A percentile compares a stretch with the other conserved stretches of the same genome.
phyloP scores from a whole-genome alignment of 805 yeast species.

The Ogataea trehaloabstinens region DNA sequence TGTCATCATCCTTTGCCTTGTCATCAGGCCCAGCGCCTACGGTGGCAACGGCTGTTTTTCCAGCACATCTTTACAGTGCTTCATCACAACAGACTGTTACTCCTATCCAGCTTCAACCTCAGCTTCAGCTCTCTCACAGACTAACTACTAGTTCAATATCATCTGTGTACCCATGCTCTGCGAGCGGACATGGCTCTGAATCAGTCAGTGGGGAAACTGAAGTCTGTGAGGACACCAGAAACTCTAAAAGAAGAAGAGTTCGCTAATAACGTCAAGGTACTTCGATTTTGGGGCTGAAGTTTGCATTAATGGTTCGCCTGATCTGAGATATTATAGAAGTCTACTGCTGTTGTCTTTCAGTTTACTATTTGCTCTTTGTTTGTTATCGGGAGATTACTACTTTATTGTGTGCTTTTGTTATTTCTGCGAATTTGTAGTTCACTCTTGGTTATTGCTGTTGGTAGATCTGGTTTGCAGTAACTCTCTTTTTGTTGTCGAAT shows the following conservation, averaged over 20 bases:
- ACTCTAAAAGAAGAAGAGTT: conserved; percentile 1
- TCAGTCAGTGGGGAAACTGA: too few relatives aligned
- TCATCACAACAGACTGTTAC: conserved; percentile 1
- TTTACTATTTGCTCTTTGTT: too few relatives aligned
- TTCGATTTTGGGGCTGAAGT: not conserved
- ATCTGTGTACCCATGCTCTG: not conserved
- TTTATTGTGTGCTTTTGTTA: too few relatives aligned
- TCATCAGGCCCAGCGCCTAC: conserved; percentile 1
- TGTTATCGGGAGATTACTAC: too few relatives aligned
- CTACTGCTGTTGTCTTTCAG: not conserved
- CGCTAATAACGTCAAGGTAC: not conserved
- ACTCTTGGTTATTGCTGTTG: too few relatives aligned
- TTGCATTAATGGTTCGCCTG: not conserved
- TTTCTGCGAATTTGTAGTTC: too few relatives aligned
- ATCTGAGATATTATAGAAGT: not conserved
- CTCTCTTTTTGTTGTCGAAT: too few relatives aligned
- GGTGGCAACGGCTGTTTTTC: conserved; percentile 1
- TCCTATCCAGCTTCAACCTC: conserved; percentile 6
- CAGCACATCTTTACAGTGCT: not conserved
- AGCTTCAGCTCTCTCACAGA: conserved; percentile 3
- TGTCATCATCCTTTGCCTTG: conserved; percentile 4
- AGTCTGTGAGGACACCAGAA: not conserved
- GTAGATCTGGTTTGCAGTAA: too few relatives aligned
- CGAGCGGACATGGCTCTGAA: not conserved
- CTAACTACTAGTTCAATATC: not conserved